phyloP scores from a whole-genome alignment of 1,284 basidiomycete species.

The Schizophyllum amplum region DNA sequence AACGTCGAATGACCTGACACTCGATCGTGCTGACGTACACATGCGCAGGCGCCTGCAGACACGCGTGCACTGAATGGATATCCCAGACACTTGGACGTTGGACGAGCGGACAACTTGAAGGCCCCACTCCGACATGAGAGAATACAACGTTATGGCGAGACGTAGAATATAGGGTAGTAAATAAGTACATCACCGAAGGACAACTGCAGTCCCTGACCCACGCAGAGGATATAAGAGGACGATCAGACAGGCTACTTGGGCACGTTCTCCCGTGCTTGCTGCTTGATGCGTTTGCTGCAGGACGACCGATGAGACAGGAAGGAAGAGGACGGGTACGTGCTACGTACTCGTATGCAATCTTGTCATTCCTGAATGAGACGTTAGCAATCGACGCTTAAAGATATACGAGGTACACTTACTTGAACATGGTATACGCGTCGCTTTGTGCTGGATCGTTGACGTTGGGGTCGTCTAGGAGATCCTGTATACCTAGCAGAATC shows the following conservation, averaged over 20 bases:
- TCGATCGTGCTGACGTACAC: not conserved
- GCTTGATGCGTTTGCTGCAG: constrained; percentile 61
- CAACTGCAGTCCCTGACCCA: not conserved
- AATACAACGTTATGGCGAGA: constrained; percentile 3
- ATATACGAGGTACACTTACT: constrained; percentile 44
- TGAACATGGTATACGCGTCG: constrained; percentile 97
- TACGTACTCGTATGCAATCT: constrained; percentile 79
- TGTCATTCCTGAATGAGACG: constrained; percentile 65
- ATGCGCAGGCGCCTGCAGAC: not conserved
- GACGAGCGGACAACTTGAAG: too few relatives aligned
- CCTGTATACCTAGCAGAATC: constrained; percentile 95
- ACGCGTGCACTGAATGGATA: too few relatives aligned
- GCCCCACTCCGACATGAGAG: not conserved
- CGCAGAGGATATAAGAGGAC: not conserved
- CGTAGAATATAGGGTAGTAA: constrained; percentile 9
- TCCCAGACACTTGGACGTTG: too few relatives aligned
- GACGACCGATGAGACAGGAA: constrained; percentile 8
- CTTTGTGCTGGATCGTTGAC: constrained; percentile 94
- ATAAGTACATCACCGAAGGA: constrained; percentile 11
- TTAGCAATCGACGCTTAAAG: not conserved
- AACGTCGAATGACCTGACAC: not conserved
- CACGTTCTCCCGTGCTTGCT: constrained; percentile 80
- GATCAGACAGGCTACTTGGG: constrained; percentile 47
- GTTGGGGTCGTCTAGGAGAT: constrained; percentile 90
- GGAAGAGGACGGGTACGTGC: constrained; percentile 3